phyloP scores from a whole-genome alignment of 345 rosid species.

The Passiflora organensis region DNA sequence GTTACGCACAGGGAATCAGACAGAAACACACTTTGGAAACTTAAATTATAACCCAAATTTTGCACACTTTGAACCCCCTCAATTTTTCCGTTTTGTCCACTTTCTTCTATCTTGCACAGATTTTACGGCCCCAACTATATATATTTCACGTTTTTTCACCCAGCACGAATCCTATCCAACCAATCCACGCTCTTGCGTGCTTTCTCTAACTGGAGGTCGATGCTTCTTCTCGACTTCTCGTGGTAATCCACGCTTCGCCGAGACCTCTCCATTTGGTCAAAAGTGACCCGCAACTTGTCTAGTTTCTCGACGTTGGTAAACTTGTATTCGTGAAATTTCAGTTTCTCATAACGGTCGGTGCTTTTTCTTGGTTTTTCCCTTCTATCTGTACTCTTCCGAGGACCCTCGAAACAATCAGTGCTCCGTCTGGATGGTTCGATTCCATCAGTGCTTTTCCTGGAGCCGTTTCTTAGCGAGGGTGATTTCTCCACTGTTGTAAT shows the following conservation, averaged over 20 bases:
- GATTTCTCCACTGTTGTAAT: conserved; percentile 72
- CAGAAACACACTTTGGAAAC: conserved; percentile 11
- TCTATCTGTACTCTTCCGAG: conserved; percentile 67
- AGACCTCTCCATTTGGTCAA: conserved; percentile 77
- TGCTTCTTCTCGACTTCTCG: conserved; percentile 68
- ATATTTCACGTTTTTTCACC: not conserved
- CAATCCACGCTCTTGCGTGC: conserved; percentile 79
- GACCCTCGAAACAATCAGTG: conserved; percentile 53
- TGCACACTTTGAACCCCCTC: not conserved
- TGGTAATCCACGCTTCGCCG: conserved; percentile 87
- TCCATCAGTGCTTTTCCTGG: conserved; percentile 63
- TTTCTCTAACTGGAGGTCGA: conserved; percentile 64
- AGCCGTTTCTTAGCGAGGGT: conserved; percentile 49
- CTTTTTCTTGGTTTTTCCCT: conserved; percentile 73
- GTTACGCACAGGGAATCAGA: conserved; percentile 8
- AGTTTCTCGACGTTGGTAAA: conserved; percentile 26
- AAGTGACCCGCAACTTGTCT: conserved; percentile 44
- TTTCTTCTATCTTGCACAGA: conserved; percentile 7
- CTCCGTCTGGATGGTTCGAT: conserved; percentile 51
- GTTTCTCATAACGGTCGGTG: conserved; percentile 38
- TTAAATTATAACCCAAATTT: conserved; percentile 4
- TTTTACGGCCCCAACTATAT: conserved; percentile 10
- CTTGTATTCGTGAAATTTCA: conserved; percentile 51
- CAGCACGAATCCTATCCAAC: conserved; percentile 19
- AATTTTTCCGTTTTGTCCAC: not conserved